phyloP scores from a whole-genome alignment of 2,329 filamentous ascomycete species.

The Laburnicola sp. region DNA sequence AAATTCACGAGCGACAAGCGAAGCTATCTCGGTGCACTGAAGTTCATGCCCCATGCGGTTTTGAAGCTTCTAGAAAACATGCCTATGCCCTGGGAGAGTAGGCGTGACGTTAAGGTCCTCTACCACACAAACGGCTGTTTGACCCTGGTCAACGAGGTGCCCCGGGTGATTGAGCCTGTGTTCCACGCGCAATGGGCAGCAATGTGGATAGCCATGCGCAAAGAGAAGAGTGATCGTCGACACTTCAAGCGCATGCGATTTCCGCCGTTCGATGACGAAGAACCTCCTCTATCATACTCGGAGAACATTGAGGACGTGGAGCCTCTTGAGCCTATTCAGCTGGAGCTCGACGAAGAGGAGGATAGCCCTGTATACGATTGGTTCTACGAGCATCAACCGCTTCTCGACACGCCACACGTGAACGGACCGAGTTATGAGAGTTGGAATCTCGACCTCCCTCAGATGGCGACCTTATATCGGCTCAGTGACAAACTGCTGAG shows the following conservation, averaged over 20 bases:
- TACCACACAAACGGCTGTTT: slow-evolving; percentile 98
- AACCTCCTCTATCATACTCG: slow-evolving; percentile 95
- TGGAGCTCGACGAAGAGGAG: slow-evolving; percentile 94
- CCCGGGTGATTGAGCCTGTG: slow-evolving; percentile 94
- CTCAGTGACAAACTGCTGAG: slow-evolving; percentile 88
- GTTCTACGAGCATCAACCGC: slow-evolving; percentile 93
- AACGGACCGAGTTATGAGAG: slow-evolving; percentile 96
- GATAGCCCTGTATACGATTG: slow-evolving; percentile 91
- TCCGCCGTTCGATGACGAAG: slow-evolving; percentile 97
- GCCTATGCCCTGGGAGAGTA: slow-evolving; percentile 99
- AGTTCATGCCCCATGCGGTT: slow-evolving; percentile 99
- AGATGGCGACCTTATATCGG: slow-evolving; percentile 95
- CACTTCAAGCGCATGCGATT: slow-evolving; percentile 99
- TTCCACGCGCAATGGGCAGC: slow-evolving; percentile 99
- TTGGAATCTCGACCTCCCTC: slow-evolving; percentile 89
- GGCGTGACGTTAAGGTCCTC: slow-evolving; percentile 93
- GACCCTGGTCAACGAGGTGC: slow-evolving; percentile 94
- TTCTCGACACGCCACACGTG: slow-evolving; percentile 88
- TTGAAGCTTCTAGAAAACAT: slow-evolving; percentile 98
- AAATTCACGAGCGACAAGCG: slow-evolving; percentile 99
- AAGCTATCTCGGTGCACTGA: slow-evolving; percentile 93
- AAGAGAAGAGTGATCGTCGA: slow-evolving; percentile 93
- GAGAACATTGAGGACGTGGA: slow-evolving; percentile 99
- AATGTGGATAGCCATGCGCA: slow-evolving; percentile 98
- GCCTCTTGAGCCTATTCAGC: slow-evolving; percentile 94